These are phyloP conservation scores for Cyclostephanos invisitatus DNA, from an alignment of 108 stramenopile species.

Conservation along the genomic window DNA sequence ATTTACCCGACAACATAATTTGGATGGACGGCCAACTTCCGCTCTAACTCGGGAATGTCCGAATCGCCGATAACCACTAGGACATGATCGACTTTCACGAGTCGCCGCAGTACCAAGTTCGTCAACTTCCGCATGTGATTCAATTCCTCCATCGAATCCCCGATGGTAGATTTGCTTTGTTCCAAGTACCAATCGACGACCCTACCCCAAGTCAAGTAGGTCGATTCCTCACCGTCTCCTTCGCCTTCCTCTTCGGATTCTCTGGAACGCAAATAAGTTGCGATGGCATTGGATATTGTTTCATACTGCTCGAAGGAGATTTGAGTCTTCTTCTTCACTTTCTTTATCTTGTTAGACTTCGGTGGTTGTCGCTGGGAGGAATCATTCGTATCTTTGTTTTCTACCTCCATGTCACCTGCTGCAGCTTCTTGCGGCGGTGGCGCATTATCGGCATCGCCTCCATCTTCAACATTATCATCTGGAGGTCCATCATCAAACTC, in stretches of 20 bases:
- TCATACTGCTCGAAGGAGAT: conserved; percentile 96
- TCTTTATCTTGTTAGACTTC: conserved; percentile 53
- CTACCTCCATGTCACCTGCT: conserved; percentile 26
- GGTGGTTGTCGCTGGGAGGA: conserved; percentile 16
- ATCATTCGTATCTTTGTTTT: conserved; percentile 15
- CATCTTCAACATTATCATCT: conserved; percentile 39
- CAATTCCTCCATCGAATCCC: conserved; percentile 81
- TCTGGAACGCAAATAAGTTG: conserved; percentile 80
- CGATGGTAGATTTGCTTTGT: conserved; percentile 78
- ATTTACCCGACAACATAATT: conserved; percentile 58
- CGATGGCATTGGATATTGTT: conserved; percentile 89
- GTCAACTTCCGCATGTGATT: conserved; percentile 79
- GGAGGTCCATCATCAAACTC: conserved; percentile 51
- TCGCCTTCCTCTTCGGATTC: conserved; percentile 69
- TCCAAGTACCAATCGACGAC: conserved; percentile 89
- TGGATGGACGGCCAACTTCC: conserved; percentile 81
- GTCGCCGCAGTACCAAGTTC: conserved; percentile 80
- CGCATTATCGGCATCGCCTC: conserved; percentile 26
- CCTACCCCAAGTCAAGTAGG: conserved; percentile 79
- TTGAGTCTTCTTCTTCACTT: conserved; percentile 90
- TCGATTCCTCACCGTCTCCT: conserved; percentile 27
- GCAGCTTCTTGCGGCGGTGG: conserved; percentile 56
- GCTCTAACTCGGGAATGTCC: conserved; percentile 56
- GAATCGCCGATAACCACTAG: conserved; percentile 73
- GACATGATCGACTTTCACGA: conserved; percentile 80